phyloP scores from a whole-genome alignment of 2,329 filamentous ascomycete species.

The Ceratocystis cacaofunesta region DNA sequence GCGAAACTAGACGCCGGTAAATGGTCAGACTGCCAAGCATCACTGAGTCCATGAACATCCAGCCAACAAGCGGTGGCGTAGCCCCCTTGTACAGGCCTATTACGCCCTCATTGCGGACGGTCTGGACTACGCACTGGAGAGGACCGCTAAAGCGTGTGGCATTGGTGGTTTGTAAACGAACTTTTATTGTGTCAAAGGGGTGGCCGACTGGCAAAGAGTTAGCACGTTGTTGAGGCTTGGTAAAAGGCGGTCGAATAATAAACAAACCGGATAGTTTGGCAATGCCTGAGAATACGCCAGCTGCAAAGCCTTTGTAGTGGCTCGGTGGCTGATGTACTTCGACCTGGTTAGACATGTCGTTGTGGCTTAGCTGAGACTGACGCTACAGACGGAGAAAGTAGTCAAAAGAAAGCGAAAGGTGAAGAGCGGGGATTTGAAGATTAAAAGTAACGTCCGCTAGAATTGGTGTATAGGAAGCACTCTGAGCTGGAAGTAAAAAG shows the following conservation, averaged over 20 bases:
- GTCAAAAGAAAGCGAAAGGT: background rate
- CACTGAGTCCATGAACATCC: conserved; percentile 92
- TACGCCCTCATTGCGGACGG: conserved; percentile 71
- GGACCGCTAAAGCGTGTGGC: conserved; percentile 68
- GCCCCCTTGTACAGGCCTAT: conserved; percentile 86
- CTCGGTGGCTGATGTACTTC: conserved; percentile 23
- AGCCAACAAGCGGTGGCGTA: conserved; percentile 79
- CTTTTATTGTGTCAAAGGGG: conserved; percentile 92
- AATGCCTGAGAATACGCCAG: conserved; percentile 88
- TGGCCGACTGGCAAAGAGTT: conserved; percentile 37
- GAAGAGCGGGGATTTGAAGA: background rate
- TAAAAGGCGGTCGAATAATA: conserved; percentile 14
- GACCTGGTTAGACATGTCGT: conserved; percentile 2
- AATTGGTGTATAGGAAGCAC: background rate
- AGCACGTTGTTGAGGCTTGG: conserved; percentile 4
- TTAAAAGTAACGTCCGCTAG: background rate
- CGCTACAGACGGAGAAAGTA: background rate
- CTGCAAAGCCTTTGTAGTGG: conserved; percentile 92
- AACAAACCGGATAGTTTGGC: conserved; percentile 66
- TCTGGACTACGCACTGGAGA: conserved; percentile 70
- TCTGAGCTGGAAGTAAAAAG: background rate
- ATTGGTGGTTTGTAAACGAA: conserved; percentile 78
- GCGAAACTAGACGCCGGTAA: conserved; percentile 70
- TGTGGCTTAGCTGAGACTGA: background rate
- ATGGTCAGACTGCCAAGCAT: conserved; percentile 89